Percentiles rank a stretch among this genome's conserved stretches.
These are phyloP conservation scores for Pythium vanterpoolii DNA, from an alignment of 352 stramenopile species.

Conservation along the genomic window DNA sequence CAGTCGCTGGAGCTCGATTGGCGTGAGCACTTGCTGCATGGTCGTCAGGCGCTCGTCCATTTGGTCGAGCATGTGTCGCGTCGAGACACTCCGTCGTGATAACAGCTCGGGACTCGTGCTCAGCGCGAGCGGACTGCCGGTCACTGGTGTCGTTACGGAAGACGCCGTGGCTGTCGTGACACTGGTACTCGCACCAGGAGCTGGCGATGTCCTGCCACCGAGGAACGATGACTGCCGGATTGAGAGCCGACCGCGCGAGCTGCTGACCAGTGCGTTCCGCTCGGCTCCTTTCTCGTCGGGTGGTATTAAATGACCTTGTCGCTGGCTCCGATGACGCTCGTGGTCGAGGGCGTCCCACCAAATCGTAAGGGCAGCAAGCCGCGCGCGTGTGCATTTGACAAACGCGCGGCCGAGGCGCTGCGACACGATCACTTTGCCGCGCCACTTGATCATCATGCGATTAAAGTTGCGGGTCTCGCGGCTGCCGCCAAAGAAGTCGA, in stretches of 20 bases:
- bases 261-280: slow-evolving; percentile 26
- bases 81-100: slow-evolving; percentile 13
- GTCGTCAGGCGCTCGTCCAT: slow-evolving; percentile 61
- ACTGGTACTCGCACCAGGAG: no score
- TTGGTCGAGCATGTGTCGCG: slow-evolving; percentile 36
- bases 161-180: neutral
- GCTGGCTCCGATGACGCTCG: slow-evolving; percentile 60
- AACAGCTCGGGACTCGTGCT: neutral
- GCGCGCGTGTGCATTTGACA: slow-evolving; percentile 48
- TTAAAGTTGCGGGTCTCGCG: slow-evolving; percentile 71
- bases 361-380: slow-evolving; percentile 49
- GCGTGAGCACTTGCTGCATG: slow-evolving; percentile 78
- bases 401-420: slow-evolving; percentile 55
- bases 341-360: slow-evolving; percentile 66
- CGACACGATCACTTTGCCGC: slow-evolving; percentile 63
- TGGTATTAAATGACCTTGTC: slow-evolving; percentile 29
- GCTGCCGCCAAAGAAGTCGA: slow-evolving; percentile 51
- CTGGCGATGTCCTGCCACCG: no score
- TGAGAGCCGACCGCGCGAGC: neutral
- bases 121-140: slow-evolving; percentile 5
- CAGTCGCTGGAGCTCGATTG: slow-evolving; percentile 71
- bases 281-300: slow-evolving; percentile 41
- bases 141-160: neutral
- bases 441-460: slow-evolving; percentile 71
- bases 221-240: slow-evolving; percentile 4